Evolutionary conservation across 495 filamentous ascomycete species (phyloP).

Genomic region (Cercophora samala): DNA sequence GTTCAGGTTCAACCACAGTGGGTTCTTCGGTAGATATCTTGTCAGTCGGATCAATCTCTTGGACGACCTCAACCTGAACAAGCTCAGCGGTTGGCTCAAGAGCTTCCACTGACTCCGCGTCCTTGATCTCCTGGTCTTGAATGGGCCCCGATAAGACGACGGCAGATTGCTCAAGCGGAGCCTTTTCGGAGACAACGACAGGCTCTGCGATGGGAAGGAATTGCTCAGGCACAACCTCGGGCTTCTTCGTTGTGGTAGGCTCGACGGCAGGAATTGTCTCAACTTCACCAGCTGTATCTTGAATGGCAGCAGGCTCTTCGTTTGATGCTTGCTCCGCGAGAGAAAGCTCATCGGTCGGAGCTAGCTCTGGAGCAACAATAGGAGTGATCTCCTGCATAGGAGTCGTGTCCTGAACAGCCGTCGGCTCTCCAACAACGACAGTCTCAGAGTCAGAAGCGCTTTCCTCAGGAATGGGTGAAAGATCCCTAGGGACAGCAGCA

Average conservation of each 20-base stretch:
- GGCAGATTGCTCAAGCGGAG: not conserved
- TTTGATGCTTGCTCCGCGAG: not conserved
- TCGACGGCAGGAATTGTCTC: not conserved
- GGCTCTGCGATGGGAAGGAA: not conserved
- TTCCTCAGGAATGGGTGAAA: conserved; percentile 10
- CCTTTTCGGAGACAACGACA: not conserved
- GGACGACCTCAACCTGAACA: not conserved
- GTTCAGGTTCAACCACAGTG: not conserved
- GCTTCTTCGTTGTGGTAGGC: not conserved
- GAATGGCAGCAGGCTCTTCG: not conserved
- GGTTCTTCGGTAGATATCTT: not conserved
- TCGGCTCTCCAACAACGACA: not conserved
- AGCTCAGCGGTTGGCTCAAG: not conserved
- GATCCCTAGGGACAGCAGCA: not conserved
- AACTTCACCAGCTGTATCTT: not conserved
- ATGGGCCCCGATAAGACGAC: not conserved
- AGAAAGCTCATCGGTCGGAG: not conserved
- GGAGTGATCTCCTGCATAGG: not conserved
- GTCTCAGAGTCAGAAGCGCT: conserved; percentile 5
- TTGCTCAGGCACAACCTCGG: not conserved
- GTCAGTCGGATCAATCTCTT: not conserved
- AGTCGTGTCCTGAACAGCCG: not conserved
- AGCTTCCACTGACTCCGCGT: not conserved
- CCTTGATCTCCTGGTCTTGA: not conserved
- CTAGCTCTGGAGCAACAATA: not conserved